Evolutionary conservation across 345 rosid species (phyloP), one percentile per base, ranked within the genome.

Genomic region (Eucalyptus erythrocorys): DNA sequence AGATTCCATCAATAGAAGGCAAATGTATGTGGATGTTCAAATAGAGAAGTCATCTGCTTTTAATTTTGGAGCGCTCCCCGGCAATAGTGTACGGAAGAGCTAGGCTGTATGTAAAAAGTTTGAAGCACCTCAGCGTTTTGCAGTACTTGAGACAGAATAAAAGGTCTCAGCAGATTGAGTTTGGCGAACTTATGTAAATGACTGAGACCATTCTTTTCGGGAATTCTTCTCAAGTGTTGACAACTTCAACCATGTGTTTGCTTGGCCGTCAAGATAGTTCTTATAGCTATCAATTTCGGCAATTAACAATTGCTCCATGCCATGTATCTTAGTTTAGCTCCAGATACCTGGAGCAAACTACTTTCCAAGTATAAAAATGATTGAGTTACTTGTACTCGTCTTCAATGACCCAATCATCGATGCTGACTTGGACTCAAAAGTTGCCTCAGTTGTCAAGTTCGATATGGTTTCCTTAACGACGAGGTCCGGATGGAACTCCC

Each of bases 271-370:
- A 32, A 32, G 42, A 68, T 50, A 50, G 24, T 68, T 68, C 24
- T 68, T 32, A 32, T 32, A 42, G 79, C 42, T 8, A 6, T 32
- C 19, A 64, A 64, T 64, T 64, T n/a, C 19, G n/a, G 21, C 76
- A 4, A n/a, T n/a, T n/a, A 6, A n/a, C 15, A 32, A 5, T 13
- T 2, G 19, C 19, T 64, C 10, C 1, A 1, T 64, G 76, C 4
- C 10, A 32, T 14, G 37, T 14, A 16, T 32, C 79, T 66, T 66
- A 66, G 42, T 4, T 66, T 32, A 32, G 6, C 79, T 50, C 76
- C 2, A 48, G 14, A 21, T 50, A 49, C 6, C 21, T 15, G 53
- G 53, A 49, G 53, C 21, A 21, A 64, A 64, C 76, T 14, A 14
- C 40, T 64, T 64, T 64, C 21, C 37, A 64, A n/a, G 4, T 7